Conservation (phyloP, 768 basidiomycete species). For the Roridomyces roridus region DNA sequence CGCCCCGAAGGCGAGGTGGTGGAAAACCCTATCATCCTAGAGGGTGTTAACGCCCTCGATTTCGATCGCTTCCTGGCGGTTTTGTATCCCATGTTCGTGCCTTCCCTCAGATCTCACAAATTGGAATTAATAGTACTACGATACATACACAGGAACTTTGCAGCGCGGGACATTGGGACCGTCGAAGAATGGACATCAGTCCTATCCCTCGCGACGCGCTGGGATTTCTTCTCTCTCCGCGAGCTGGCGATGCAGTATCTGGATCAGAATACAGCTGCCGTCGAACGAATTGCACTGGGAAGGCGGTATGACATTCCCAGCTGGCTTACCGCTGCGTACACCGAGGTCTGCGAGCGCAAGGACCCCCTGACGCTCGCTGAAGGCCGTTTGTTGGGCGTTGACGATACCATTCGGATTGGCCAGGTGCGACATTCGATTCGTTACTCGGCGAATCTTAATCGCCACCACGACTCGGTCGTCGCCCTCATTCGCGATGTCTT, state of each 20-base stretch:
- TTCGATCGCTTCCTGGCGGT: constrained; percentile 59
- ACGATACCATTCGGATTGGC: constrained; percentile 17
- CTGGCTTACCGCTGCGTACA: constrained; percentile 37
- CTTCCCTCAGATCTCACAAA: not conserved
- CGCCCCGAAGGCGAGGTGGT: constrained; percentile 37
- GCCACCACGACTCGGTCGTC: constrained; percentile 21
- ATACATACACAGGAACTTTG: constrained; percentile 15
- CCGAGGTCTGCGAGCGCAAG: constrained; percentile 32
- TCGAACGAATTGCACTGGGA: constrained; percentile 30
- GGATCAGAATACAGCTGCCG: constrained; percentile 13
- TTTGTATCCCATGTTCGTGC: constrained; percentile 56
- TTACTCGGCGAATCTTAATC: constrained; percentile 25
- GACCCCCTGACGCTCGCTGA: constrained; percentile 25
- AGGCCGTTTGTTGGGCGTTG: constrained; percentile 21
- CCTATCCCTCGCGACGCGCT: constrained; percentile 32
- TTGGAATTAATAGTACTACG: not conserved
- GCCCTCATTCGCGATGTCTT: constrained; percentile 20
- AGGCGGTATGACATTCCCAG: constrained; percentile 28
- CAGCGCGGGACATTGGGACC: constrained; percentile 10
- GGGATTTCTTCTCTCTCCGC: constrained; percentile 33
- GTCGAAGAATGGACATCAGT: constrained; percentile 37
- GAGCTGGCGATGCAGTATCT: constrained; percentile 32
- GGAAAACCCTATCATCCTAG: constrained; percentile 43
- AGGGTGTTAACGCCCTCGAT: constrained; percentile 47
- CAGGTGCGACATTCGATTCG: constrained; percentile 26